These are phyloP conservation scores for Corchorus capsularis DNA, from an alignment of 345 rosid genomes.

Conservation along the genomic window DNA sequence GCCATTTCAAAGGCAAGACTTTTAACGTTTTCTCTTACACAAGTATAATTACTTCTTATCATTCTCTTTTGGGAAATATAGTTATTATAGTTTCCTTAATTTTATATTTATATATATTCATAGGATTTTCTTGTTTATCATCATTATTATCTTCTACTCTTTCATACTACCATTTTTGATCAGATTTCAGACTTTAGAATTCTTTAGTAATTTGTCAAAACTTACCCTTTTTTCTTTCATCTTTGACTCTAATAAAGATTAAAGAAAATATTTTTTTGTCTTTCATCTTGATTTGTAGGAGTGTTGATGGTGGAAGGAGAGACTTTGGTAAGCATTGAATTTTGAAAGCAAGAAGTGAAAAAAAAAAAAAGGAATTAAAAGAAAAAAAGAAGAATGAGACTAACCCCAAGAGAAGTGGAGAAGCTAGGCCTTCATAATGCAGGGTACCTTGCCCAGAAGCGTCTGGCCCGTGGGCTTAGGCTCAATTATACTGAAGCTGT, in stretches of 20 bases:
- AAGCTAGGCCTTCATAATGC: slow-evolving; percentile 82
- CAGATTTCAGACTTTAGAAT: not conserved
- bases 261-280: not conserved
- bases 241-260: not conserved
- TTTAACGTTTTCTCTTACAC: not conserved
- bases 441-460: slow-evolving; percentile 93
- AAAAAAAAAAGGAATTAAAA: not conserved
- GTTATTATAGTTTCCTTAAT: not conserved
- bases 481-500: slow-evolving; percentile 89
- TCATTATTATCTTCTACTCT: not conserved
- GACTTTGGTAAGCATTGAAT: not conserved
- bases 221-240: not conserved
- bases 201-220: not conserved
- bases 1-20: not conserved
- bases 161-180: not conserved
- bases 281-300: not conserved
- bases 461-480: slow-evolving; percentile 84
- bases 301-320: not conserved
- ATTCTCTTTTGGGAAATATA: not conserved
- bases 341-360: not conserved
- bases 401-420: slow-evolving; percentile 81
- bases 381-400: slow-evolving; percentile 45
- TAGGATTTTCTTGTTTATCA: too few relatives aligned
- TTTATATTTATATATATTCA: too few relatives aligned
- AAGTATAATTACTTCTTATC: not conserved